Base-by-base conservation (phyloP, 495 filamentous ascomycete genomes). In the Lophiostoma macrostomum region DNA sequence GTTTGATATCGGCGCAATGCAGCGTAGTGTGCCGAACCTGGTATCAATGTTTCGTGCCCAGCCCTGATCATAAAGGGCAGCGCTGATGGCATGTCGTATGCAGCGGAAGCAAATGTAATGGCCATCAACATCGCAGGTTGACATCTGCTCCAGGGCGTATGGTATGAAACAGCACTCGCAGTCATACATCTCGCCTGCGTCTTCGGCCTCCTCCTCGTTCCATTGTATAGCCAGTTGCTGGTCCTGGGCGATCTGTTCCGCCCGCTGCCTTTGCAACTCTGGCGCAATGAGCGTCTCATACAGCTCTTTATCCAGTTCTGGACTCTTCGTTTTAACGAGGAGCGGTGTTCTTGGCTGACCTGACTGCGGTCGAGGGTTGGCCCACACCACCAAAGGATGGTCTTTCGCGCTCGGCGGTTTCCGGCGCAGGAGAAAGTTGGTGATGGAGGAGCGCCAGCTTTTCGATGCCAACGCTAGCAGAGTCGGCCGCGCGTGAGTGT, bases 11-110 rank as follows among this genome's bases (percentile, higher is more conserved):
- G 84, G 86, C 14, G 91, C 88, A 19, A 93, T 74, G 66, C 93
- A 98, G 40, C 84, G 79, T 32, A 98, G 74, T 4, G 85, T 84
- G 24, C 85, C 84, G 24, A 72, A 80, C 45, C 81, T 77, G 38
- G 79, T 66, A 53, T 93, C 75, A 44, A 96, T 82, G 50, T 78
- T 91, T n/a, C 84, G 80, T 46, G 78, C 76, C 90, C 90, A 95
- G 28, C 88, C 87, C 65, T 98, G 93, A 0, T 93, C 93, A 68
- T 91, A 98, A 0, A 98, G 66, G 6, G 89, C 88, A 66, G 96
- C 91, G 32, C 82, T 80, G 25, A 88, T 76, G 32, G 87, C 83
- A 48, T 83, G 80, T 45, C 82, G 81, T 22, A 98, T 82, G 63
- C 93, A 98, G 19, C 75, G 74, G 66, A 88, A 88, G 73, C 93